Evolutionary conservation across 768 basidiomycete genomes (phyloP).

Genomic region (Saitozyma sp.): DNA sequence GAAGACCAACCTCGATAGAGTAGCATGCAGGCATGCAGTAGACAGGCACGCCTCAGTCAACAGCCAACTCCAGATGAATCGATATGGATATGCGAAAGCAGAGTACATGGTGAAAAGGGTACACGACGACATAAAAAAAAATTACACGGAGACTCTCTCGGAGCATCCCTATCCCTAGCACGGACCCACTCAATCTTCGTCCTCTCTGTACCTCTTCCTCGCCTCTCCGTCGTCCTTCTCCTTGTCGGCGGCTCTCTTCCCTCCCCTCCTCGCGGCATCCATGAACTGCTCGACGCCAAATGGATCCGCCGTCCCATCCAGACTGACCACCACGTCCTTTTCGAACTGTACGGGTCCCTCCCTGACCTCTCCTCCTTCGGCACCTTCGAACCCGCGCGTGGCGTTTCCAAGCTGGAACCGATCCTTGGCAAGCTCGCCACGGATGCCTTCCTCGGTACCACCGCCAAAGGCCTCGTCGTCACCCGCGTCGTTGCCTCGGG

Average conservation of each 20-base stretch:
- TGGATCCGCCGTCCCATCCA: conserved; percentile 67
- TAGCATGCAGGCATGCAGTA: too few species aligned
- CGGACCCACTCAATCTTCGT: too few species aligned
- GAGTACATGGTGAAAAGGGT: too few species aligned
- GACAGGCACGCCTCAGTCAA: too few species aligned
- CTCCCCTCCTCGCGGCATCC: conserved; percentile 94
- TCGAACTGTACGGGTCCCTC: conserved; percentile 98
- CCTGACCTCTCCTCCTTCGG: conserved; percentile 74
- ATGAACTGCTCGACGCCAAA: conserved; percentile 96
- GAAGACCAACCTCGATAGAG: too few species aligned
- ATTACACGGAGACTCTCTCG: too few species aligned
- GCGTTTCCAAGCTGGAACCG: conserved; percentile 86
- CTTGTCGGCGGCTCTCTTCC: conserved; percentile 61
- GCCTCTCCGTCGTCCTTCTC: background rate
- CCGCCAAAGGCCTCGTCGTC: conserved; percentile 91
- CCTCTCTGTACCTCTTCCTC: too few species aligned
- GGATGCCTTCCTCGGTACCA: conserved; percentile 93
- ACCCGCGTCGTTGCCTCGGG: conserved; percentile 71
- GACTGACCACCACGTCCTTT: conserved; percentile 64
- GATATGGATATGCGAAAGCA: too few species aligned
- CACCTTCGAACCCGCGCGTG: conserved; percentile 83
- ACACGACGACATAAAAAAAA: too few species aligned
- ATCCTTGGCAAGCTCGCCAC: conserved; percentile 85
- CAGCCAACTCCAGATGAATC: too few species aligned
- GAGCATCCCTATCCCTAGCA: too few species aligned